A percentile compares a stretch with the other conserved stretches of the same genome.
Evolutionary conservation across 192 early-diverging fungal species (phyloP).

Genomic region (Coemansia sp.): DNA sequence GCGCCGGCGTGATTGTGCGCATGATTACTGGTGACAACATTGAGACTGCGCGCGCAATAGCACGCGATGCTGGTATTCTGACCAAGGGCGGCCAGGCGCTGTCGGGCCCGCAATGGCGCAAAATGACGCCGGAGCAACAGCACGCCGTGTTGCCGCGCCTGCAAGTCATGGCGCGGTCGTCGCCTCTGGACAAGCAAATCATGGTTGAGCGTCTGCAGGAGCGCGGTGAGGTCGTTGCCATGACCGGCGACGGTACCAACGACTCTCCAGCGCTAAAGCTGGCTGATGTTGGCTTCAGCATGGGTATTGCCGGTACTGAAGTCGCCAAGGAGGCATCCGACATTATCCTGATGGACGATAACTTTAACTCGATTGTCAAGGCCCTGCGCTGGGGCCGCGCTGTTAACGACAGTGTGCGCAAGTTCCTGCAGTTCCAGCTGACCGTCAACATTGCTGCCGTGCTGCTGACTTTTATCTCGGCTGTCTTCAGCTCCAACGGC

Average conservation of each 20-base stretch:
- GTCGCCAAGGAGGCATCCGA: constrained; percentile 81
- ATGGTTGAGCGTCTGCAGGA: constrained; percentile 76
- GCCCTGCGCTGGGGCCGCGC: constrained; percentile 78
- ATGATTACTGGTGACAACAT: constrained; percentile 90
- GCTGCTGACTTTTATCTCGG: constrained; percentile 66
- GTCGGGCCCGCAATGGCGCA: constrained; percentile 78
- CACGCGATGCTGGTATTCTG: constrained; percentile 80
- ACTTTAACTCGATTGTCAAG: constrained; percentile 81
- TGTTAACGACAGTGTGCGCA: constrained; percentile 81
- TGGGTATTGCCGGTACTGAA: constrained; percentile 89
- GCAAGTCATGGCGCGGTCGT: constrained; percentile 84
- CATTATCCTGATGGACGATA: constrained; percentile 87
- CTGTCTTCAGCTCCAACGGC: constrained; percentile 63
- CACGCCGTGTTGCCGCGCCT: constrained; percentile 64
- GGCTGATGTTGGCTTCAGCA: constrained; percentile 90
- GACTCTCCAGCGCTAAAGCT: constrained; percentile 84
- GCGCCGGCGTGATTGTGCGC: constrained; percentile 83
- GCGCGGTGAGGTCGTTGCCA: constrained; percentile 67
- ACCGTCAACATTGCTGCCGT: constrained; percentile 83
- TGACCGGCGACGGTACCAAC: constrained; percentile 88
- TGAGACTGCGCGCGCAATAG: constrained; percentile 89
- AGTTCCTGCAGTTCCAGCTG: constrained; percentile 85
- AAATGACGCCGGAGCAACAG: constrained; percentile 64
- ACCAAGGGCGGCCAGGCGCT: constrained; percentile 72
- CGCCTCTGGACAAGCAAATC: constrained; percentile 87